A percentile compares a stretch with the other conserved stretches of the same genome.
phyloP scores from a whole-genome alignment of 208 protist species.

The Endotrypanum monterogeii region DNA sequence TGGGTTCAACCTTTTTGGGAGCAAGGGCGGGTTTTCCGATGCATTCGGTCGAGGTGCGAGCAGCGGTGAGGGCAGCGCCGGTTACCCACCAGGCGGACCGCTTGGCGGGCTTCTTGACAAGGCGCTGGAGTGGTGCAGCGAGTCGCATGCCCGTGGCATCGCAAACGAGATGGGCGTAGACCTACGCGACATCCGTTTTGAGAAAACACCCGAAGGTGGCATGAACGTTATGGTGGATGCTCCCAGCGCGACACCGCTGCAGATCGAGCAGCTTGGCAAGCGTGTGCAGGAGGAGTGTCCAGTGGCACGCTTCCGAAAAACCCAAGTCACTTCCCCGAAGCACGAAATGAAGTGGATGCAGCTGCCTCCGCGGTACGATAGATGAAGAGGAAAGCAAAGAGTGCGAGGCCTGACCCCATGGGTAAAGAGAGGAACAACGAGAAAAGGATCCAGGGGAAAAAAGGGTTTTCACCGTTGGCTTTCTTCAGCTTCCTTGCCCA shows the following conservation, averaged over 20 bases:
- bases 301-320: slow-evolving; percentile 85
- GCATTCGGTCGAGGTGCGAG: no score
- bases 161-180: slow-evolving; percentile 73
- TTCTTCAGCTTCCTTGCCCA: not conserved
- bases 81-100: slow-evolving; percentile 38
- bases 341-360: slow-evolving; percentile 84
- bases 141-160: slow-evolving; percentile 78
- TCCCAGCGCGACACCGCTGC: slow-evolving; percentile 73
- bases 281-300: slow-evolving; percentile 88
- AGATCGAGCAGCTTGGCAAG: slow-evolving; percentile 87
- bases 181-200: slow-evolving; percentile 77
- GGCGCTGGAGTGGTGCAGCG: slow-evolving; percentile 87
- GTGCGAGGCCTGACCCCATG: no score
- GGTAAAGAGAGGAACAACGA: no score
- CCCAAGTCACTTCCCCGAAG: slow-evolving; percentile 55
- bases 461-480: not conserved
- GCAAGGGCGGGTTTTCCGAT: slow-evolving; percentile 11
- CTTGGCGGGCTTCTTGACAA: slow-evolving; percentile 78
- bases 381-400: slow-evolving; percentile 26
- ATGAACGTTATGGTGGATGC: slow-evolving; percentile 85
- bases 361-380: slow-evolving; percentile 68
- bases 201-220: slow-evolving; percentile 69
- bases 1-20: slow-evolving; percentile 24
- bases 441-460: no score
- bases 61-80: slow-evolving; percentile 20